Evolutionary conservation across 2,329 filamentous ascomycete genomes (phyloP).

Genomic region (Fusarium globosum): DNA sequence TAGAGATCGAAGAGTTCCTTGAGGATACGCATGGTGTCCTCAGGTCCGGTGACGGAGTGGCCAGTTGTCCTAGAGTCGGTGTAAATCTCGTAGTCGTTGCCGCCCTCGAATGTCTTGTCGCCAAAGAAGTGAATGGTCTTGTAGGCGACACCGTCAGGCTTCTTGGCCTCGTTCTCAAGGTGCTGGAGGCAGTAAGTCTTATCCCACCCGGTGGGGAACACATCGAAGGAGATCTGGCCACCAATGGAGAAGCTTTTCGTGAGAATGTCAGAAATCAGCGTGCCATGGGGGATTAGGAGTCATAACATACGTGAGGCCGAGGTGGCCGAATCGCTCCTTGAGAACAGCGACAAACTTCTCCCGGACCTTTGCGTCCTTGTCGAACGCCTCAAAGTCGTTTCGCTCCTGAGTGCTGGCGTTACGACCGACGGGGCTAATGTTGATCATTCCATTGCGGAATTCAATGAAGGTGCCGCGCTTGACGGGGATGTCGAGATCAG

Average conservation of each 20-base stretch:
- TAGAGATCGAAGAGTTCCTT: constrained; percentile 83
- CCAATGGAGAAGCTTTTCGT: constrained; percentile 84
- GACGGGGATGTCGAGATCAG: constrained; percentile 84
- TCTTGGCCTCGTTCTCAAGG: constrained; percentile 81
- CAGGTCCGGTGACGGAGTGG: constrained; percentile 82
- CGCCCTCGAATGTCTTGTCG: constrained; percentile 91
- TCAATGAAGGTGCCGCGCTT: constrained; percentile 89
- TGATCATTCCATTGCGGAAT: constrained; percentile 93
- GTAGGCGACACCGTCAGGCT: constrained; percentile 78
- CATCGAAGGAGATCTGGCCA: constrained; percentile 97
- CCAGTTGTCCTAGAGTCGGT: constrained; percentile 83
- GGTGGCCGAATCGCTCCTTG: constrained; percentile 82
- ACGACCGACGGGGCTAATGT: constrained; percentile 83
- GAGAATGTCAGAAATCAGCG: constrained; percentile 8
- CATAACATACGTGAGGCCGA: constrained; percentile 80
- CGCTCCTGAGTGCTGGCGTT: constrained; percentile 87
- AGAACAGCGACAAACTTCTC: constrained; percentile 80
- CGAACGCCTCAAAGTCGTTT: constrained; percentile 83
- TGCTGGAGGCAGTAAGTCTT: constrained; percentile 97
- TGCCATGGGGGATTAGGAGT: constrained; percentile 3
- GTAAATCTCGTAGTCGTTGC: constrained; percentile 97
- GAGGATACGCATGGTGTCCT: constrained; percentile 83
- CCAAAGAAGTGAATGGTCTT: constrained; percentile 97
- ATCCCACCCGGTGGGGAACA: constrained; percentile 97
- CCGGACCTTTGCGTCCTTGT: constrained; percentile 80